phyloP scores from a whole-genome alignment of 441 rosid species.

The Pelargonium citronellum region DNA sequence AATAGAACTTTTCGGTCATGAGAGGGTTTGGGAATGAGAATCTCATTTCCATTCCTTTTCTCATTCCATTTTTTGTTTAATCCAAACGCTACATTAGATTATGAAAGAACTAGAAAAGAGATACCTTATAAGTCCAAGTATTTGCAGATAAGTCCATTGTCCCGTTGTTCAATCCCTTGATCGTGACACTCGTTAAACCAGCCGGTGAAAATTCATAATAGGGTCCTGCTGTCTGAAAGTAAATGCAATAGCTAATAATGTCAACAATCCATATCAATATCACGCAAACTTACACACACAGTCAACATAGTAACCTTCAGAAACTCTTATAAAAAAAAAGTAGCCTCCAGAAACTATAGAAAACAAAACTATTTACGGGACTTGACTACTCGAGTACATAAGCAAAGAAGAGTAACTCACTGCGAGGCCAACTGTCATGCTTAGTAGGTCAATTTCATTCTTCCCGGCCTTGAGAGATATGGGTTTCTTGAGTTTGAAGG shows the following conservation, averaged over 20 bases:
- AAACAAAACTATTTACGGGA: neutral
- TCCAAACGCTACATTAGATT: too few species aligned
- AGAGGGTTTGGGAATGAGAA: too few species aligned
- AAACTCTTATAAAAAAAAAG: too few species aligned
- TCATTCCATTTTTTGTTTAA: too few species aligned
- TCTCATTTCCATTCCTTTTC: neutral
- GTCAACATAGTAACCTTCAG: neutral
- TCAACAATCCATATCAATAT: neutral
- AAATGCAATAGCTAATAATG: conserved; percentile 8
- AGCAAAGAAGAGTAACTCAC: conserved; percentile 36
- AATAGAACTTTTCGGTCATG: too few species aligned
- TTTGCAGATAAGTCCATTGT: conserved; percentile 54
- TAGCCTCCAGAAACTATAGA: neutral
- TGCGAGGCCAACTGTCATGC: conserved; percentile 86
- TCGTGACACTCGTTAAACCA: conserved; percentile 71
- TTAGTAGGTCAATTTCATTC: conserved; percentile 69
- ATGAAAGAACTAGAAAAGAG: neutral
- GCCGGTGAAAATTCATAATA: conserved; percentile 77
- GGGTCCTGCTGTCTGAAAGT: conserved; percentile 76
- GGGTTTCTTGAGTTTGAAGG: conserved; percentile 52
- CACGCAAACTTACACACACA: neutral
- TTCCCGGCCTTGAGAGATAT: conserved; percentile 67
- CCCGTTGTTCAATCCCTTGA: conserved; percentile 64
- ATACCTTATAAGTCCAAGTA: conserved; percentile 85
- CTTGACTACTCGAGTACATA: neutral